Evolutionary conservation across 2,329 filamentous ascomycete species (phyloP).

Genomic region (Metarhizium guizhouense): DNA sequence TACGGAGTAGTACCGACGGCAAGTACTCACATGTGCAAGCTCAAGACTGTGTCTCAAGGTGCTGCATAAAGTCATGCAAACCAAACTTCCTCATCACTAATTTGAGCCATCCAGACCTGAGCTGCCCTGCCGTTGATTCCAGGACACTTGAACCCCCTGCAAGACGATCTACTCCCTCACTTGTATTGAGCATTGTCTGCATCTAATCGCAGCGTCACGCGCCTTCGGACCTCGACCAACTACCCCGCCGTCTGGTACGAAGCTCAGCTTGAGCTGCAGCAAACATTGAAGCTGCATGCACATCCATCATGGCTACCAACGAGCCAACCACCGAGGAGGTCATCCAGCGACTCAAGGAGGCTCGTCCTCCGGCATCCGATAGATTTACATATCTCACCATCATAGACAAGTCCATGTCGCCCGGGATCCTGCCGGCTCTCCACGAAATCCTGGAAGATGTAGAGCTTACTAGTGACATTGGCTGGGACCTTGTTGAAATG

Average conservation of each 20-base stretch:
- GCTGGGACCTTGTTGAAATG: constrained; percentile 75
- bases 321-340: constrained; percentile 29
- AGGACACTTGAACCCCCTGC: neutral
- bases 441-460: constrained; percentile 61
- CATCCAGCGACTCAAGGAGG: constrained; percentile 37
- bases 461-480: constrained; percentile 64
- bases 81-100: too few relatives aligned
- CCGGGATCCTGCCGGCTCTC: constrained; percentile 57
- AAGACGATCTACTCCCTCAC: neutral
- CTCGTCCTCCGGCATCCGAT: constrained; percentile 48
- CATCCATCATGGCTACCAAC: constrained; percentile 3
- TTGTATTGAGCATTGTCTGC: too few relatives aligned
- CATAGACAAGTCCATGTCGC: constrained; percentile 62
- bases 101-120: too few relatives aligned
- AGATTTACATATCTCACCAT: constrained; percentile 71
- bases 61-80: too few relatives aligned
- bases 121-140: too few relatives aligned
- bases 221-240: neutral
- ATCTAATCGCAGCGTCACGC: neutral
- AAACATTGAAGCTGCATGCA: neutral
- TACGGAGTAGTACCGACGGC: too few relatives aligned
- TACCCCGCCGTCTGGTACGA: neutral
- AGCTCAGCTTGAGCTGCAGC: neutral
- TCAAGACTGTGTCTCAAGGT: too few relatives aligned
- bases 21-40: too few relatives aligned